These are phyloP conservation scores for Lachancea sp. DNA, from an alignment of 805 yeast species.

Conservation along the genomic window DNA sequence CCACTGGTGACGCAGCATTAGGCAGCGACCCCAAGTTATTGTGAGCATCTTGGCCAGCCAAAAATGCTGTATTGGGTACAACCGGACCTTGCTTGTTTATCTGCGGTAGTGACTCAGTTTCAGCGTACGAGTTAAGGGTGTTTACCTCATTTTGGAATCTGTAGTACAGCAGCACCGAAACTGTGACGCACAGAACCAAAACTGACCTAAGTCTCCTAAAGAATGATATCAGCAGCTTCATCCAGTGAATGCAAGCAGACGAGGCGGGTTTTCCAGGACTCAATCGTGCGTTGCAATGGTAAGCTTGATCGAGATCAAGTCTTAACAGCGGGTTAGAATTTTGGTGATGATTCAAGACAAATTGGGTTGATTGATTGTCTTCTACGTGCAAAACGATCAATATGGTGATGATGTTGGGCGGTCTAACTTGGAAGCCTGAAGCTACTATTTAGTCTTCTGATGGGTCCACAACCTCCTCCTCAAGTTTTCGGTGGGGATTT, in stretches of 20 bases:
- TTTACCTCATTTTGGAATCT: constrained; percentile 33
- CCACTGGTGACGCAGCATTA: neutral
- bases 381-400: too few species aligned
- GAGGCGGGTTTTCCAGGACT: too few species aligned
- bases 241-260: neutral
- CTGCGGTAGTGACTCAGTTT: constrained; percentile 31
- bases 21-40: neutral
- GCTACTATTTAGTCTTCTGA: too few species aligned
- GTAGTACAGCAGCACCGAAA: constrained; percentile 30
- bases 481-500: too few species aligned
- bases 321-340: too few species aligned
- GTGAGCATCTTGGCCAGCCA: neutral
- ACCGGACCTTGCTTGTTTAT: constrained; percentile 15
- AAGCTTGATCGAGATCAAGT: too few species aligned
- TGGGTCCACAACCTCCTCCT: too few species aligned
- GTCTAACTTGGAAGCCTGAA: too few species aligned
- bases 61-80: neutral
- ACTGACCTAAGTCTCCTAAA: constrained; percentile 25
- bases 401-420: too few species aligned
- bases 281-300: too few species aligned
- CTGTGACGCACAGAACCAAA: constrained; percentile 24
- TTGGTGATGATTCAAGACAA: too few species aligned
- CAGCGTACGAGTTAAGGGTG: constrained; percentile 32
- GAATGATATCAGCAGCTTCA: constrained; percentile 12
- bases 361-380: too few species aligned